Percentiles rank a stretch among this genome's conserved stretches.
Evolutionary conservation across 139 green algal genomes (phyloP).

Genomic region (Parachlorella kessleri): DNA sequence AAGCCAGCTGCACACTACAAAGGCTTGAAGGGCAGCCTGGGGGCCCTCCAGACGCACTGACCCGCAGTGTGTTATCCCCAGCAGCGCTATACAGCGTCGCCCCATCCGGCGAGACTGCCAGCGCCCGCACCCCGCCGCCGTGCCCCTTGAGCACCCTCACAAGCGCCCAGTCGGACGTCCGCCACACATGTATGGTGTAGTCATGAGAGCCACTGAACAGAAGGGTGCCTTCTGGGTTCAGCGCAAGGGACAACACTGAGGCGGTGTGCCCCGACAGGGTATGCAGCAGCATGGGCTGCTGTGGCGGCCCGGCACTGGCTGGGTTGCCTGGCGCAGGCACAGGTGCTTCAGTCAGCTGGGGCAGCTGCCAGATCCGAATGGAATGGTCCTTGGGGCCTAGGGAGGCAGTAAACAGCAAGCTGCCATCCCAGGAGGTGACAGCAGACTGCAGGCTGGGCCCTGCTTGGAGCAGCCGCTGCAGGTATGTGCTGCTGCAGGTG

Average conservation of each 20-base stretch:
- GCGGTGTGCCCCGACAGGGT: conserved; percentile 26
- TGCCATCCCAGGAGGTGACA: conserved; percentile 10
- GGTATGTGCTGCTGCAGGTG: conserved; percentile 9
- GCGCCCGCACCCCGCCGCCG: conserved; percentile 30
- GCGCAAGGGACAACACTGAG: conserved; percentile 21
- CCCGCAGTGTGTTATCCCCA: conserved; percentile 40
- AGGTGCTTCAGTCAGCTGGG: too few relatives aligned
- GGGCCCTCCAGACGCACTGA: too few relatives aligned
- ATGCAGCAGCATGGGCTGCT: neutral
- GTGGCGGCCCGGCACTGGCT: neutral
- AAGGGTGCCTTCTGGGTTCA: conserved; percentile 55
- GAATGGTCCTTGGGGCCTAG: neutral
- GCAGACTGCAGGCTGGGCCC: conserved; percentile 41
- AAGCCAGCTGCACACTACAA: neutral
- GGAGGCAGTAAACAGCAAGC: conserved; percentile 27
- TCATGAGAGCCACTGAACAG: conserved; percentile 92
- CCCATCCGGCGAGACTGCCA: conserved; percentile 26
- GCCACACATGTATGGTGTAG: conserved; percentile 90
- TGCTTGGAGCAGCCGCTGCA: conserved; percentile 4
- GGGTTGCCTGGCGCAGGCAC: too few relatives aligned
- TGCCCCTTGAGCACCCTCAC: conserved; percentile 36
- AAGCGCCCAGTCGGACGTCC: conserved; percentile 37
- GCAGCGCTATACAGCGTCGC: conserved; percentile 23
- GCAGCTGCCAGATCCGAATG: conserved; percentile 17
- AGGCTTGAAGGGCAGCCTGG: neutral